phyloP scores from a whole-genome alignment of 768 basidiomycete species.

The Leccinum imitatum region DNA sequence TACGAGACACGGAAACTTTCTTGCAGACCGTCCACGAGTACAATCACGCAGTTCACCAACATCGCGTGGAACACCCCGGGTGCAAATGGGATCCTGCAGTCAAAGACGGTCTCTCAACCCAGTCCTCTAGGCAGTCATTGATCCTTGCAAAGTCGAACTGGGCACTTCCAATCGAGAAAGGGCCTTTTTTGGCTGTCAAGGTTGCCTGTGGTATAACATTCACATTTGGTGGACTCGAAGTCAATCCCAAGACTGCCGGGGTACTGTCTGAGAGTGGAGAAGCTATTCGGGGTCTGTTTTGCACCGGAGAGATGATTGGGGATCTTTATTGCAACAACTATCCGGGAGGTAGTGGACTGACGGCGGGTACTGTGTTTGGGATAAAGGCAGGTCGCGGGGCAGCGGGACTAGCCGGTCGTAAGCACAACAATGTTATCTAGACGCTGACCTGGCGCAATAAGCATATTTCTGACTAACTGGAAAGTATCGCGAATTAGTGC shows the following conservation, averaged over 20 bases:
- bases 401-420: slow-evolving; percentile 26
- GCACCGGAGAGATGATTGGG: slow-evolving; percentile 69
- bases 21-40: slow-evolving; percentile 48
- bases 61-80: slow-evolving; percentile 35
- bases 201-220: slow-evolving; percentile 72
- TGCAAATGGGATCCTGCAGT: slow-evolving; percentile 58
- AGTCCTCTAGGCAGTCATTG: slow-evolving; percentile 38
- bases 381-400: slow-evolving; percentile 52
- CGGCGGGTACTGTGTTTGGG: slow-evolving; percentile 65
- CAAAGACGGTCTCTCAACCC: slow-evolving; percentile 61
- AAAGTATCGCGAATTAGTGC: not conserved
- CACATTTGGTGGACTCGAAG: slow-evolving; percentile 67
- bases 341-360: slow-evolving; percentile 68
- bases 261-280: slow-evolving; percentile 45
- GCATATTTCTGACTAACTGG: not conserved
- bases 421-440: not conserved
- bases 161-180: slow-evolving; percentile 54
- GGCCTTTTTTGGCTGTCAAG: slow-evolving; percentile 64
- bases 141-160: slow-evolving; percentile 63
- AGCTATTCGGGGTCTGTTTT: slow-evolving; percentile 56
- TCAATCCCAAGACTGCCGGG: slow-evolving; percentile 52
- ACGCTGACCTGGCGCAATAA: not conserved
- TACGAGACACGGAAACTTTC: slow-evolving; percentile 43
- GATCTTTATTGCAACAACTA: slow-evolving; percentile 65
- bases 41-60: slow-evolving; percentile 47